phyloP scores from a whole-genome alignment of 352 stramenopile genomes.

The Pythium aquatile region DNA sequence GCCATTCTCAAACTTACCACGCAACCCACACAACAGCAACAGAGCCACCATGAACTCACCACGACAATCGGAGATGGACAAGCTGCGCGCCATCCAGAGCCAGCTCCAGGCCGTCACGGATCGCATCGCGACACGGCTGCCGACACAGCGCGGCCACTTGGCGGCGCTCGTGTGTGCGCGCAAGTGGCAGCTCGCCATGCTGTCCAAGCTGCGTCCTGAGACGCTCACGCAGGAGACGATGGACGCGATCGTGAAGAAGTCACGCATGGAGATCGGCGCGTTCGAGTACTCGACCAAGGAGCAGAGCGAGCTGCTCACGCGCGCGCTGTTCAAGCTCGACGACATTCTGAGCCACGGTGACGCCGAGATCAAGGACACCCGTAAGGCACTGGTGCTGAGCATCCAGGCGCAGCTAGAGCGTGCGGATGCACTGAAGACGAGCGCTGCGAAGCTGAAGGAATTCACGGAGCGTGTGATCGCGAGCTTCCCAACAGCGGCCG shows the following conservation, averaged over 20 bases:
- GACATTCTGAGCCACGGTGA: slow-evolving; percentile 63
- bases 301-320: slow-evolving; percentile 60
- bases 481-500: slow-evolving; percentile 15
- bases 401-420: slow-evolving; percentile 46
- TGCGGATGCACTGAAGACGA: slow-evolving; percentile 46
- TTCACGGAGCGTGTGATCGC: slow-evolving; percentile 38
- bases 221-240: slow-evolving; percentile 15
- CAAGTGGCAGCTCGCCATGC: slow-evolving; percentile 48
- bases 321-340: slow-evolving; percentile 53
- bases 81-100: slow-evolving; percentile 40
- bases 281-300: slow-evolving; percentile 63
- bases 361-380: slow-evolving; percentile 40
- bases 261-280: slow-evolving; percentile 48
- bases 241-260: slow-evolving; percentile 32
- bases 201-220: not conserved
- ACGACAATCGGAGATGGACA: slow-evolving; percentile 27
- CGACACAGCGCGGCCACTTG: slow-evolving; percentile 34
- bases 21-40: slow-evolving; percentile 6
- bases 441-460: slow-evolving; percentile 41
- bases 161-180: slow-evolving; percentile 32
- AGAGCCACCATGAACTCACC: slow-evolving; percentile 20
- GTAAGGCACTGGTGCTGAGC: slow-evolving; percentile 51
- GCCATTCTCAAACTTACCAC: slow-evolving; percentile 27
- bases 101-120: slow-evolving; percentile 50
- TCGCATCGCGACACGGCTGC: slow-evolving; percentile 33